These are phyloP conservation scores for Mimosa bimucronata DNA, from an alignment of 306 rosid species.

Conservation along the genomic window DNA sequence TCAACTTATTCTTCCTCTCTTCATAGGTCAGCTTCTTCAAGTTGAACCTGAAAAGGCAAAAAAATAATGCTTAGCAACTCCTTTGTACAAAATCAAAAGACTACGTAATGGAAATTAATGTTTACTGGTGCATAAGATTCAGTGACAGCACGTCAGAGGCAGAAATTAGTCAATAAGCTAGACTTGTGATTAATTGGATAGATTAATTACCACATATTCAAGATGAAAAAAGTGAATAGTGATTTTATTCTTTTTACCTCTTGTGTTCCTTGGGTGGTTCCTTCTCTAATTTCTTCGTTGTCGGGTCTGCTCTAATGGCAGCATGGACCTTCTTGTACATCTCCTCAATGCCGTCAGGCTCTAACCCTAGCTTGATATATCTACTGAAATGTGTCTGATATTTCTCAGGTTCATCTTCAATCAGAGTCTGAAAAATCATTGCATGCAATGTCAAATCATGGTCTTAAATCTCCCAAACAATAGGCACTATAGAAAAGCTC, in stretches of 20 bases:
- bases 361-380: slow-evolving; percentile 65
- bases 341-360: slow-evolving; percentile 62
- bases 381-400: slow-evolving; percentile 71
- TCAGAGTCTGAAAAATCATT: slow-evolving; percentile 49
- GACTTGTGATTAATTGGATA: background rate
- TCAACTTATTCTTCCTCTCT: slow-evolving; percentile 62
- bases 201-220: background rate
- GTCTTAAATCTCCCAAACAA: background rate
- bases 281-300: slow-evolving; percentile 53
- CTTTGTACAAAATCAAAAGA: background rate
- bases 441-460: background rate
- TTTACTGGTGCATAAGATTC: background rate
- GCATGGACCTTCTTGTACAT: slow-evolving; percentile 83
- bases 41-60: slow-evolving; percentile 47
- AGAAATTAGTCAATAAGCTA: background rate
- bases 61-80: background rate
- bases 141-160: background rate
- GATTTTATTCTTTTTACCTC: slow-evolving; percentile 48
- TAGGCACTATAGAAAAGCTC: background rate
- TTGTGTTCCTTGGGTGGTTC: slow-evolving; percentile 66
- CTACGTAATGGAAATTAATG: background rate
- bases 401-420: slow-evolving; percentile 84
- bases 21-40: slow-evolving; percentile 77
- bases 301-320: slow-evolving; percentile 72
- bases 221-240: background rate